Evolutionary conservation across 106 monocot species (phyloP).

Genomic region (Dendrobium officinale): DNA sequence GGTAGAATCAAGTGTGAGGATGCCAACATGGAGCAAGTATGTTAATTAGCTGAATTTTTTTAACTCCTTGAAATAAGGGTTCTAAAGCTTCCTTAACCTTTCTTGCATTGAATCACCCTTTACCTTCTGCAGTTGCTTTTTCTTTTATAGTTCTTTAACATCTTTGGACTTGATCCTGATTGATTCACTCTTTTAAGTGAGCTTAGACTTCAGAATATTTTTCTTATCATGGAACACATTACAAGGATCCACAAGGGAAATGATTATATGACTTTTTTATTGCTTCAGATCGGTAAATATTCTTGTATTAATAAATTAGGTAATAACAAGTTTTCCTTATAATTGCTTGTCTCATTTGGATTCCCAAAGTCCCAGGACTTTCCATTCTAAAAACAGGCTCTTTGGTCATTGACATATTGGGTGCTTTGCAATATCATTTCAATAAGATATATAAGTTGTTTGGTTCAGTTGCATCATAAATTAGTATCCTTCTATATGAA

Average conservation of each 20-base stretch:
- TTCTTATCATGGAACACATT: background rate
- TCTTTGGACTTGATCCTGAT: background rate
- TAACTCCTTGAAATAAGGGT: background rate
- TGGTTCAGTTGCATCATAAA: background rate
- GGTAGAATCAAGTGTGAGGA: conserved; percentile 19
- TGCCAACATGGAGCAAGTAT: conserved; percentile 12
- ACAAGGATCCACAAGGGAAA: background rate
- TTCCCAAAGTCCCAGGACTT: too few relatives aligned
- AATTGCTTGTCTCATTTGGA: background rate
- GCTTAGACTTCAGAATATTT: background rate
- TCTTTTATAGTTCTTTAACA: background rate
- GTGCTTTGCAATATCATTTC: background rate
- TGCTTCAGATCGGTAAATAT: too few relatives aligned
- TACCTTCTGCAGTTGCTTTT: background rate
- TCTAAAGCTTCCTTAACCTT: background rate
- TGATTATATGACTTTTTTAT: background rate
- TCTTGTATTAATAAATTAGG: background rate
- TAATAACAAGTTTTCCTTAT: background rate
- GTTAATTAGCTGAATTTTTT: background rate
- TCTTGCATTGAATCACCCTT: background rate
- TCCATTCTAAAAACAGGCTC: too few relatives aligned
- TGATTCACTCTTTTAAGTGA: background rate
- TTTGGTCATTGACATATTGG: background rate
- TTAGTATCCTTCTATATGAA: background rate
- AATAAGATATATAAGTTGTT: background rate